These are phyloP conservation scores for Cladosporium sp. DNA, from an alignment of 2,329 filamentous ascomycete genomes.

Conservation along the genomic window DNA sequence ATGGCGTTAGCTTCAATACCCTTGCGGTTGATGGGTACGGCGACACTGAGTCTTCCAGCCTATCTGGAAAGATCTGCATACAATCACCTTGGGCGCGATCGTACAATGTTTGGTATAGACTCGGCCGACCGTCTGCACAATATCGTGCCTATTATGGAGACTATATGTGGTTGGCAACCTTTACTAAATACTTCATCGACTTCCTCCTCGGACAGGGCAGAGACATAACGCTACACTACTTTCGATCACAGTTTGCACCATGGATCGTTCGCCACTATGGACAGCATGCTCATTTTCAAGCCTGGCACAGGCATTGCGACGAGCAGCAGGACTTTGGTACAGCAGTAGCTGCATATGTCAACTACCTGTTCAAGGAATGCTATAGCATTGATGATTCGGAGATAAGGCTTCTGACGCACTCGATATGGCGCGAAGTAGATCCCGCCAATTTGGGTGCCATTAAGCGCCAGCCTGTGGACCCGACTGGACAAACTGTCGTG, in stretches of 20 bases:
- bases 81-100: constrained; percentile 44
- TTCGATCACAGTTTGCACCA: constrained; percentile 52
- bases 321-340: constrained; percentile 58
- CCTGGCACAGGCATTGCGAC: constrained; percentile 47
- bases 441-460: constrained; percentile 29
- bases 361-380: constrained; percentile 64
- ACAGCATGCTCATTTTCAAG: constrained; percentile 38
- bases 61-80: constrained; percentile 53
- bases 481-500: constrained; percentile 52
- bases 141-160: constrained; percentile 60
- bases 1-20: constrained; percentile 52
- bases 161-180: constrained; percentile 67
- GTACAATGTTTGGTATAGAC: constrained; percentile 57
- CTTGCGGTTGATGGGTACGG: constrained; percentile 67
- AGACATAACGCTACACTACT: constrained; percentile 52
- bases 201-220: constrained; percentile 45
- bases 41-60: constrained; percentile 42
- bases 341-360: constrained; percentile 55
- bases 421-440: constrained; percentile 37
- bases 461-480: not conserved
- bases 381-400: constrained; percentile 41
- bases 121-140: constrained; percentile 53
- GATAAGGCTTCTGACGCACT: constrained; percentile 27
- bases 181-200: constrained; percentile 69
- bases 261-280: constrained; percentile 54